Evolutionary conservation across 2,329 filamentous ascomycete genomes (phyloP).

Genomic region (Trichoderma brevicompactum): DNA sequence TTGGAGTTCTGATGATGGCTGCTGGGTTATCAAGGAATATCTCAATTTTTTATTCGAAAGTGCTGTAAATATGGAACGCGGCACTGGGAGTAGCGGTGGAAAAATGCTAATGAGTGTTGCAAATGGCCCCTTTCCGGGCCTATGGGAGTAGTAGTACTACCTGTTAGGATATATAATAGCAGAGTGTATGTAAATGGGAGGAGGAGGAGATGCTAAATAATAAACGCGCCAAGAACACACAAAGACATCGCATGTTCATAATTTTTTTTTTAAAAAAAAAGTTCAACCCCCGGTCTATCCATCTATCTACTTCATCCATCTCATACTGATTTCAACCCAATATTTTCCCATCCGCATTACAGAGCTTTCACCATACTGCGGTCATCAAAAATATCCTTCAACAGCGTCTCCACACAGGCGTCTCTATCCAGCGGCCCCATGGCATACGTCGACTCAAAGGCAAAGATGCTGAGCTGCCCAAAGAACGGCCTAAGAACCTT

Average conservation of each 20-base stretch:
- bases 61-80: neutral
- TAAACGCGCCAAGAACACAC: neutral
- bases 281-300: neutral
- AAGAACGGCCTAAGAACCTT: conserved; percentile 87
- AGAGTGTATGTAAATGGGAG: neutral
- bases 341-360: conserved; percentile 39
- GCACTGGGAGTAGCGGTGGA: neutral
- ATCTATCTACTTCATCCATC: neutral
- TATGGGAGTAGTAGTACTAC: neutral
- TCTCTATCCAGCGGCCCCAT: conserved; percentile 73
- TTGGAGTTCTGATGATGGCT: conserved; percentile 5
- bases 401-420: conserved; percentile 64
- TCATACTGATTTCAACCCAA: neutral
- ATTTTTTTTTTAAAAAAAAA: no score
- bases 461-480: conserved; percentile 86
- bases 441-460: conserved; percentile 90
- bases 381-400: conserved; percentile 82
- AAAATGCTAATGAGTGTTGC: neutral
- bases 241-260: neutral
- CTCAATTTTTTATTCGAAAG: neutral
- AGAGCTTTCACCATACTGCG: conserved; percentile 66
- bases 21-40: neutral
- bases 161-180: neutral
- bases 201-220: neutral
- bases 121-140: neutral